phyloP scores from a whole-genome alignment of 2,329 filamentous ascomycete genomes.

The Neonectria punicea region DNA sequence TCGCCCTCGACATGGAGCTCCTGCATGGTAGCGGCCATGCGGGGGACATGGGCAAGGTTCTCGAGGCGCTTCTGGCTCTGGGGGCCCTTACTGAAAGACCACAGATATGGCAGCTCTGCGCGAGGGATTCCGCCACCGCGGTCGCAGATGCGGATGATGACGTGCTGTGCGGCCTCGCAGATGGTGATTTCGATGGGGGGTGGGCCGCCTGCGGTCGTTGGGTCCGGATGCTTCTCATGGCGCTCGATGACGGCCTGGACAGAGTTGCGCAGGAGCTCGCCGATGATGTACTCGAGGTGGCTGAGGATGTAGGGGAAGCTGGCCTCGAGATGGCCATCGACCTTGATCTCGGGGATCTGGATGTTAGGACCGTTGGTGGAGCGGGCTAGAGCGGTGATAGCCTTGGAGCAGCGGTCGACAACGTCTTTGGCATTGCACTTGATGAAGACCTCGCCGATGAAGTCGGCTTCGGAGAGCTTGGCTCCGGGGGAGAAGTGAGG shows the following conservation, averaged over 20 bases:
- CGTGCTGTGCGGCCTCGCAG: constrained; percentile 92
- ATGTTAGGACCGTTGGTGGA: constrained; percentile 78
- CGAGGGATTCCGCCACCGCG: constrained; percentile 91
- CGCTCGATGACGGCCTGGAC: constrained; percentile 91
- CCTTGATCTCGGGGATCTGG: constrained; percentile 80
- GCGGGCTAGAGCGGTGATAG: constrained; percentile 78
- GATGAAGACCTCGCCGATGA: constrained; percentile 95
- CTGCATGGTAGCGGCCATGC: constrained; percentile 92
- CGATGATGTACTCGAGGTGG: constrained; percentile 96
- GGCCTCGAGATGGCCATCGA: constrained; percentile 87
- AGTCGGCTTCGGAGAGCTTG: constrained; percentile 78
- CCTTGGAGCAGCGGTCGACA: constrained; percentile 81
- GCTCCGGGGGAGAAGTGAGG: constrained; percentile 89
- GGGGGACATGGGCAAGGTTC: constrained; percentile 87
- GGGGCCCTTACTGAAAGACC: constrained; percentile 96
- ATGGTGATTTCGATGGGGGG: constrained; percentile 94
- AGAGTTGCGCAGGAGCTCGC: constrained; percentile 93
- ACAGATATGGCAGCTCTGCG: constrained; percentile 87
- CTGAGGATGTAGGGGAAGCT: constrained; percentile 97
- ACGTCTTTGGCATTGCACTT: constrained; percentile 92
- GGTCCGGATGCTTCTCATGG: constrained; percentile 57
- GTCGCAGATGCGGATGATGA: constrained; percentile 96
- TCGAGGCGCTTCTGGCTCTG: constrained; percentile 80
- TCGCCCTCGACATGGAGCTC: constrained; percentile 72
- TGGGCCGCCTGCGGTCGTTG: constrained; percentile 53